Conservation (phyloP, 441 rosid genomes). For the Erysimum cheiri region DNA sequence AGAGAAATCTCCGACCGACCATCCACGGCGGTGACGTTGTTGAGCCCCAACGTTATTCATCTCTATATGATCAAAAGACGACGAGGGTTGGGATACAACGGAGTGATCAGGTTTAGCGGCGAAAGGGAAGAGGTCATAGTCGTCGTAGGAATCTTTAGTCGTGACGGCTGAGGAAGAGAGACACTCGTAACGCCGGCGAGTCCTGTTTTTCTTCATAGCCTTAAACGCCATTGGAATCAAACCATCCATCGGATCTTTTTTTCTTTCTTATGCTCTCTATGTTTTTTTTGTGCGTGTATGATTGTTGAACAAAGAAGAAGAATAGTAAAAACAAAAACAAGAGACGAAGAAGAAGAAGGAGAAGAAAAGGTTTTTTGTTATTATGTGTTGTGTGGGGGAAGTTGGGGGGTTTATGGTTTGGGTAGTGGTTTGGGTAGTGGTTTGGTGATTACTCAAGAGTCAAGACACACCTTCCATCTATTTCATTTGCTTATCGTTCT, state of each 20-base stretch:
- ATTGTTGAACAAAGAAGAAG: constrained; percentile 9
- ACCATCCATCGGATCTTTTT: constrained; percentile 66
- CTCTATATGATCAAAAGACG: constrained; percentile 28
- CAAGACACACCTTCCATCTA: constrained; percentile 11
- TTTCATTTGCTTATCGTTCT: constrained; percentile 25
- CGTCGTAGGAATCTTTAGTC: constrained; percentile 38
- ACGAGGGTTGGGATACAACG: constrained; percentile 21
- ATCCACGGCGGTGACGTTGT: constrained; percentile 53
- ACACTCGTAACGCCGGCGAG: constrained; percentile 65
- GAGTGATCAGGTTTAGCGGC: constrained; percentile 18
- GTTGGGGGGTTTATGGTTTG: constrained; percentile 38
- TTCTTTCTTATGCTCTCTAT: neutral
- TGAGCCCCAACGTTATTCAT: constrained; percentile 28
- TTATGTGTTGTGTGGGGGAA: constrained; percentile 22
- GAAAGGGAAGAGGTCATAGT: constrained; percentile 42
- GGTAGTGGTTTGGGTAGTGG: too few relatives aligned
- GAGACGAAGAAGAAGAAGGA: constrained; percentile 1
- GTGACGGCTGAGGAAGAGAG: constrained; percentile 56
- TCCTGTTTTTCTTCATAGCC: constrained; percentile 62
- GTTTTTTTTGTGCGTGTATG: neutral
- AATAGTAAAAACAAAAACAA: neutral
- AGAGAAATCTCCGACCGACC: constrained; percentile 58
- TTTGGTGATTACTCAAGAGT: constrained; percentile 20
- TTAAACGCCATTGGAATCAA: constrained; percentile 68
- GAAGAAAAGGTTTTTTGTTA: neutral